Evolutionary conservation across 176 grass and related monocot genomes (phyloP).

Genomic region (Elymus sibiricus): DNA sequence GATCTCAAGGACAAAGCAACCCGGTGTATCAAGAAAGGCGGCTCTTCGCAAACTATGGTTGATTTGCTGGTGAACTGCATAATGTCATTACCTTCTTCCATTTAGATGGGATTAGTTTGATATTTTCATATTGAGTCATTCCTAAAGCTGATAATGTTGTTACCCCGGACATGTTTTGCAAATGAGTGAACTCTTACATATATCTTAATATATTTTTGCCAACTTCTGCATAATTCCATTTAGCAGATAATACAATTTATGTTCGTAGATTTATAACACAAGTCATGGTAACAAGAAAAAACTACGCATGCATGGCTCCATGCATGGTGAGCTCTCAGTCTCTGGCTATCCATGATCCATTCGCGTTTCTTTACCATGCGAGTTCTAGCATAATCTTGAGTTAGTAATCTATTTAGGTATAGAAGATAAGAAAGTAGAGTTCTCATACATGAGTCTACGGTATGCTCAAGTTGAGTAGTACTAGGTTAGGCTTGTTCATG

Average conservation of each 20-base stretch:
- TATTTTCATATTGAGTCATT: neutral
- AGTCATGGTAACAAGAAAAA: too few species aligned
- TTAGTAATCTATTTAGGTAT: too few species aligned
- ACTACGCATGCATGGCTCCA: too few species aligned
- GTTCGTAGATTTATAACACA: neutral
- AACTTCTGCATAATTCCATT: neutral
- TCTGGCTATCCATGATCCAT: too few species aligned
- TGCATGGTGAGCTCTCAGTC: too few species aligned
- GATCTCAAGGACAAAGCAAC: neutral
- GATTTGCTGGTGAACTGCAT: neutral
- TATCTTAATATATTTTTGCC: neutral
- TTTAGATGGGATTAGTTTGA: neutral
- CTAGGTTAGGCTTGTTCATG: too few species aligned
- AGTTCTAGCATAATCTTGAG: too few species aligned
- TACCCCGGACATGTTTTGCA: neutral
- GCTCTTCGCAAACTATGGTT: neutral
- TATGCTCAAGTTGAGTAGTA: too few species aligned
- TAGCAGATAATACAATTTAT: neutral
- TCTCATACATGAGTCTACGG: too few species aligned
- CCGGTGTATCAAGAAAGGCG: neutral
- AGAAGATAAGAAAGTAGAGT: too few species aligned
- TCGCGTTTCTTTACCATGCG: too few species aligned
- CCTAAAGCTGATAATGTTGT: neutral
- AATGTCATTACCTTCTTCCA: neutral
- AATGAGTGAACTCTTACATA: neutral